Evolutionary conservation across 2,329 filamentous ascomycete genomes (phyloP).

Genomic region (Diaporthe sp.): DNA sequence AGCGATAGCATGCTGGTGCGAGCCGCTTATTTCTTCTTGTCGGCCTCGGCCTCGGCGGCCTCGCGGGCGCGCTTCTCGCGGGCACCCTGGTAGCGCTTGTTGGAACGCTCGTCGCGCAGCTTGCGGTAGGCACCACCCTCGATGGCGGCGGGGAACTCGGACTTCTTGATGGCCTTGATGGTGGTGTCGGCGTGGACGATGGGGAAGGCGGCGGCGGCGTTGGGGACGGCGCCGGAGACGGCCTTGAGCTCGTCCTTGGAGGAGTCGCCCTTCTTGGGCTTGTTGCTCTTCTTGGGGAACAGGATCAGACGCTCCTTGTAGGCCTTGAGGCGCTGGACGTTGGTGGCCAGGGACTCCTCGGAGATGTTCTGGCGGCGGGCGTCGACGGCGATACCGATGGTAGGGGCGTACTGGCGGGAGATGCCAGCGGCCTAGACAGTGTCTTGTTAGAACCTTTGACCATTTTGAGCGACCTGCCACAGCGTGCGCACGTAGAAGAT

Average conservation of each 20-base stretch:
- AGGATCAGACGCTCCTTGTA: conserved; percentile 97
- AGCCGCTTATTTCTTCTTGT: conserved; percentile 79
- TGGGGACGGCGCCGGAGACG: conserved; percentile 67
- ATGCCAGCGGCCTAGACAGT: conserved; percentile 85
- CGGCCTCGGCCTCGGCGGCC: conserved; percentile 83
- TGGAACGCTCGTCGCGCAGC: conserved; percentile 85
- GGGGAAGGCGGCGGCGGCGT: conserved; percentile 72
- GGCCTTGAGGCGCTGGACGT: conserved; percentile 97
- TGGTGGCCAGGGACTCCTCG: conserved; percentile 92
- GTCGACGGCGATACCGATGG: conserved; percentile 98
- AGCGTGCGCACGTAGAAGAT: not conserved
- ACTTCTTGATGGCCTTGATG: conserved; percentile 82
- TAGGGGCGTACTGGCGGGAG: conserved; percentile 91
- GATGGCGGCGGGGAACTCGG: conserved; percentile 77
- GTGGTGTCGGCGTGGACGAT: conserved; percentile 75
- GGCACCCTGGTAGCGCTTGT: conserved; percentile 82
- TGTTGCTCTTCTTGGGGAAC: conserved; percentile 94
- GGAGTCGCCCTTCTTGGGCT: conserved; percentile 92
- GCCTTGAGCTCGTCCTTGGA: conserved; percentile 79
- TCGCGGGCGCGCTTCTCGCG: conserved; percentile 95
- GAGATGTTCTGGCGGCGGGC: conserved; percentile 96
- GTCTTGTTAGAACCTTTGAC: conserved; percentile 46
- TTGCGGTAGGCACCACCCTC: conserved; percentile 89
- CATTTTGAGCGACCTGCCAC: not conserved
- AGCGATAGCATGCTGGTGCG: not conserved